These are phyloP conservation scores for Quercus agrifolia DNA, from an alignment of 306 rosid species.

Conservation along the genomic window DNA sequence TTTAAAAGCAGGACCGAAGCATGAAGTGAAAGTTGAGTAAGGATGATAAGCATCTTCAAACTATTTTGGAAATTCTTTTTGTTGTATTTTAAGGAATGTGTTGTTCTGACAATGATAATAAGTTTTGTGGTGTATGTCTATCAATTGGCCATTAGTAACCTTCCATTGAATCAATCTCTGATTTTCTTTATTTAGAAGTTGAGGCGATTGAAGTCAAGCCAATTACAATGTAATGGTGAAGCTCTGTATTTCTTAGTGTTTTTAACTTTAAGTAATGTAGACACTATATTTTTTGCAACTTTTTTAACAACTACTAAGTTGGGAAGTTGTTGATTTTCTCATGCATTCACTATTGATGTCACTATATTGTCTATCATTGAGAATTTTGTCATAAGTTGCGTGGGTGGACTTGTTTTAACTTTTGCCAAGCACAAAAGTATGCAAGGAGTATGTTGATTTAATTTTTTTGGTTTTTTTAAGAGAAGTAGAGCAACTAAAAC, in stretches of 20 bases:
- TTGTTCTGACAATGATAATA: neutral
- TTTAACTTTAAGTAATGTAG: neutral
- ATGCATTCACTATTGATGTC: no score
- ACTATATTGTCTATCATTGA: no score
- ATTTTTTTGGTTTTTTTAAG: no score
- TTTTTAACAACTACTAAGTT: no score
- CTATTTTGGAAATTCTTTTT: neutral
- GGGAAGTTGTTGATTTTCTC: no score
- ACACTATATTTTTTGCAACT: no score
- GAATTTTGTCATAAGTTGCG: no score
- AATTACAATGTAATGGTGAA: neutral
- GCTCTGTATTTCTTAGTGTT: neutral
- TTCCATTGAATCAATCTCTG: neutral
- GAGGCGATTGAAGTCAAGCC: neutral
- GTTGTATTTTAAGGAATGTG: neutral
- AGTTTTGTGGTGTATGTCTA: neutral
- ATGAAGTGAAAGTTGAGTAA: neutral
- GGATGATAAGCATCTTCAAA: neutral
- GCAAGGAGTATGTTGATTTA: neutral
- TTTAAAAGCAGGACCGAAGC: neutral
- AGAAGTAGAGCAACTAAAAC: no score
- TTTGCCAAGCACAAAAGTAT: neutral
- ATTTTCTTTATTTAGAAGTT: neutral
- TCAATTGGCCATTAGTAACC: neutral
- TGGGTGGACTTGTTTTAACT: neutral